A percentile compares a stretch with the other conserved stretches of the same genome.
phyloP scores from a whole-genome alignment of 192 early-diverging fungal species.

The Coemansia sp. region DNA sequence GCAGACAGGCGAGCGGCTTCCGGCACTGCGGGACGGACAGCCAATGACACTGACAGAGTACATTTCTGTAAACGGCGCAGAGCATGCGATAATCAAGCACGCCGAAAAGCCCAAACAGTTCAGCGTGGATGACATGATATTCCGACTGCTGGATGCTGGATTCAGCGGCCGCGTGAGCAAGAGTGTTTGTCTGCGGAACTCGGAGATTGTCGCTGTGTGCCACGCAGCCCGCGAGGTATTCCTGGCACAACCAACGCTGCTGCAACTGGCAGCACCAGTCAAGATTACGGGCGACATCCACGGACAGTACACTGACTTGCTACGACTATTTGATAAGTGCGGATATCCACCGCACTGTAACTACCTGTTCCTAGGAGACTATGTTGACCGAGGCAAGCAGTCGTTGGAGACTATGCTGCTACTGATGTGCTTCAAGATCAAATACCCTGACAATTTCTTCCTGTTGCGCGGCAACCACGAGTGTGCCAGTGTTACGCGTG shows the following conservation, averaged over 20 bases:
- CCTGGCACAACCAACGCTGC: constrained; percentile 79
- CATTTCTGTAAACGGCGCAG: constrained; percentile 48
- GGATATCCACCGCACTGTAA: constrained; percentile 90
- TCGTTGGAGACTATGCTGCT: constrained; percentile 91
- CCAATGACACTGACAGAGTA: constrained; percentile 52
- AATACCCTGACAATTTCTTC: constrained; percentile 97
- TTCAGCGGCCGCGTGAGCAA: constrained; percentile 74
- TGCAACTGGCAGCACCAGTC: constrained; percentile 74
- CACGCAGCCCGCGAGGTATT: constrained; percentile 85
- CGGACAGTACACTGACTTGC: constrained; percentile 91
- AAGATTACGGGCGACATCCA: constrained; percentile 92
- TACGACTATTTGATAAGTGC: constrained; percentile 89
- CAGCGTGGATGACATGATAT: constrained; percentile 86
- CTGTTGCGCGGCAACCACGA: constrained; percentile 97
- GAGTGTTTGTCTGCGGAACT: constrained; percentile 77
- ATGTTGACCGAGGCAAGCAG: constrained; percentile 97
- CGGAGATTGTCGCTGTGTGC: constrained; percentile 84
- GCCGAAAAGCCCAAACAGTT: constrained; percentile 60
- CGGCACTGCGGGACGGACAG: constrained; percentile 23
- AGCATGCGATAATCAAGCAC: constrained; percentile 52
- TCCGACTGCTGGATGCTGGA: constrained; percentile 76
- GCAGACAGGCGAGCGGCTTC: constrained; percentile 25
- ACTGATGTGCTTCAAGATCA: constrained; percentile 94
- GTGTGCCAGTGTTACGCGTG: constrained; percentile 87
- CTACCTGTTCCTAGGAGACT: constrained; percentile 93